A percentile compares a stretch with the other conserved stretches of the same genome.
Conservation (phyloP, 331 rosid genomes). For the Quercus phellos region DNA sequence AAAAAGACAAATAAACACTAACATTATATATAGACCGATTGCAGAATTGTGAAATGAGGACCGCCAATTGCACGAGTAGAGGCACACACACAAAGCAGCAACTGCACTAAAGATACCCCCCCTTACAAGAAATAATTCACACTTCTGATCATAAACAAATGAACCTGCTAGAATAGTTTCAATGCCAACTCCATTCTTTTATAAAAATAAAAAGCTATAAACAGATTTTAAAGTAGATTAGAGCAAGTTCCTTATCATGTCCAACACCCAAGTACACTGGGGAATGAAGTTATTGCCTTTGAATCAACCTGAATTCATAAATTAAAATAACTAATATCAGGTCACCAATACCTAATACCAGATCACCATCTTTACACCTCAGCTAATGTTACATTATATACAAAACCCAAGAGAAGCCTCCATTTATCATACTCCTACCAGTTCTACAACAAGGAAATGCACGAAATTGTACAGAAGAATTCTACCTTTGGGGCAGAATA, state of each 20-base stretch:
- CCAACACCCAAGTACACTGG: slow-evolving; percentile 26
- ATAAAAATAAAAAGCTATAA: too few relatives aligned
- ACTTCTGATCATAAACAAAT: background rate
- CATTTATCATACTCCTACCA: slow-evolving; percentile 36
- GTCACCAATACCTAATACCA: slow-evolving; percentile 44
- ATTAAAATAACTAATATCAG: slow-evolving; percentile 47
- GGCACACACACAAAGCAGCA: too few relatives aligned
- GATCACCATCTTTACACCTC: slow-evolving; percentile 57
- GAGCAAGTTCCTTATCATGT: slow-evolving; percentile 16
- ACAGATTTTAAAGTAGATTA: background rate
- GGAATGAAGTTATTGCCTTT: slow-evolving; percentile 36
- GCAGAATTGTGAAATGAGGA: too few relatives aligned
- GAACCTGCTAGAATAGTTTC: background rate
- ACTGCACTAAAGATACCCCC: too few relatives aligned
- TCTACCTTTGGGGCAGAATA: slow-evolving; percentile 32
- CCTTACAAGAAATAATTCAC: too few relatives aligned
- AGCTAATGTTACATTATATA: slow-evolving; percentile 66
- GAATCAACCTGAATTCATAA: slow-evolving; percentile 42
- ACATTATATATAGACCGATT: too few relatives aligned
- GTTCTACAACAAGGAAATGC: slow-evolving; percentile 40
- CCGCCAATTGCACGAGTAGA: too few relatives aligned
- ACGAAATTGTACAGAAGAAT: slow-evolving; percentile 48
- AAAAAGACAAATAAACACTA: too few relatives aligned
- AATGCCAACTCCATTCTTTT: too few relatives aligned
- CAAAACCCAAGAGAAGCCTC: slow-evolving; percentile 61